A percentile compares a stretch with the other conserved stretches of the same genome.
Evolutionary conservation across 129 eudicot species (phyloP).

Genomic region (Kitagawia praeruptora): DNA sequence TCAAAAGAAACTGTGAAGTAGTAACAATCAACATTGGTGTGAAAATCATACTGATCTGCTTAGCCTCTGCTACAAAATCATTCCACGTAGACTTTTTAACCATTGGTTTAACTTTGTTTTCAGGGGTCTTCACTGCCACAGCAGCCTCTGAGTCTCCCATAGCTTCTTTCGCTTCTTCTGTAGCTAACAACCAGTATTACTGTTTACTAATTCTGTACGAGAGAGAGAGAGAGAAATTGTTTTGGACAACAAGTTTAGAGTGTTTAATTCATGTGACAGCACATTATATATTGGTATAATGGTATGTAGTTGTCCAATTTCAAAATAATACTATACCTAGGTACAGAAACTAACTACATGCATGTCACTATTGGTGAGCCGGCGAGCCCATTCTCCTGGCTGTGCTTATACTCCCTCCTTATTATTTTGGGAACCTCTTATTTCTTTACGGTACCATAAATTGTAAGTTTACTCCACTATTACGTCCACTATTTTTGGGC

Average conservation of each 20-base stretch:
- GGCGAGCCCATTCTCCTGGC: too few relatives aligned
- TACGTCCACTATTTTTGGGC: too few relatives aligned
- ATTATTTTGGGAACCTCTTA: too few relatives aligned
- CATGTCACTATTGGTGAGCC: too few relatives aligned
- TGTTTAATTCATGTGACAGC: background rate
- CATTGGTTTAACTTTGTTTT: background rate
- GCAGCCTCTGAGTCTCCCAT: slow-evolving; percentile 5
- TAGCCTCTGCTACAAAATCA: background rate
- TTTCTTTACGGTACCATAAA: too few relatives aligned
- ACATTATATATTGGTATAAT: background rate
- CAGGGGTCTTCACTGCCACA: background rate
- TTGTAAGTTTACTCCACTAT: too few relatives aligned
- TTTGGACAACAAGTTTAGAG: background rate
- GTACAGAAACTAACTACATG: background rate
- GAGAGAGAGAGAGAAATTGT: background rate
- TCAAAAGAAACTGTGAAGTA: background rate
- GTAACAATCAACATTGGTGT: slow-evolving; percentile 12
- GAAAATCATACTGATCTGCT: background rate
- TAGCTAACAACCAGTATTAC: too few relatives aligned
- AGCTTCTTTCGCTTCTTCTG: background rate
- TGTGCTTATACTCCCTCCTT: too few relatives aligned
- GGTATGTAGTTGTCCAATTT: background rate
- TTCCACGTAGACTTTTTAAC: background rate
- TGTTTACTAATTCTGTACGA: too few relatives aligned
- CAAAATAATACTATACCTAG: background rate